Conservation (phyloP, 169 alveolate species). For the Babesia gibsoni region DNA sequence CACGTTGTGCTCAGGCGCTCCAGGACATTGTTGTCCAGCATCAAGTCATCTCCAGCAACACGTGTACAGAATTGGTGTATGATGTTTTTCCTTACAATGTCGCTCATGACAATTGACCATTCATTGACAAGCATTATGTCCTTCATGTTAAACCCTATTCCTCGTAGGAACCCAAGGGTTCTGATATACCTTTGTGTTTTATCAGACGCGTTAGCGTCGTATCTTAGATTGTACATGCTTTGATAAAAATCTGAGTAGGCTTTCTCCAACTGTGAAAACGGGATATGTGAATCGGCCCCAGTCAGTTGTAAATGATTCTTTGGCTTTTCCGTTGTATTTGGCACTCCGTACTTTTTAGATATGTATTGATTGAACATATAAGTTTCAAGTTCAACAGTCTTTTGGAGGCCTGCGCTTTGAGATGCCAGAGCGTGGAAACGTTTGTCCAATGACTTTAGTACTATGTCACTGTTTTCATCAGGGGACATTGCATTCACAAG, state of each 20-base stretch:
- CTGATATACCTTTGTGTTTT: background rate
- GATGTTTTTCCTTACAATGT: slow-evolving; percentile 22
- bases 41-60: background rate
- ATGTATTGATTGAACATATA: slow-evolving; percentile 47
- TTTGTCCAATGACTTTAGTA: background rate
- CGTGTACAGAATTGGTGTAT: slow-evolving; percentile 15
- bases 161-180: slow-evolving; percentile 6
- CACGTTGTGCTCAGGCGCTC: slow-evolving; percentile 10
- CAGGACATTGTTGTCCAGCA: background rate
- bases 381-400: slow-evolving; percentile 16
- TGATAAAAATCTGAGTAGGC: background rate
- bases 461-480: background rate
- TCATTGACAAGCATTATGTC: slow-evolving; percentile 29
- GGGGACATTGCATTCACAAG: slow-evolving; percentile 4
- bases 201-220: background rate
- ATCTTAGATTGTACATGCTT: background rate
- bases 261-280: background rate
- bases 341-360: slow-evolving; percentile 22
- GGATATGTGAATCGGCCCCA: background rate
- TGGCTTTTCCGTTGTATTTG: background rate
- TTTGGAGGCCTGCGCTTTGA: slow-evolving; percentile 11
- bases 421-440: slow-evolving; percentile 11
- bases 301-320: background rate
- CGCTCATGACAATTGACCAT: slow-evolving; percentile 43
- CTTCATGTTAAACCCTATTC: slow-evolving; percentile 20